A percentile compares a stretch with the other conserved stretches of the same genome.
Evolutionary conservation across 2,329 filamentous ascomycete genomes (phyloP).

Genomic region (Alternaria gansuensis): DNA sequence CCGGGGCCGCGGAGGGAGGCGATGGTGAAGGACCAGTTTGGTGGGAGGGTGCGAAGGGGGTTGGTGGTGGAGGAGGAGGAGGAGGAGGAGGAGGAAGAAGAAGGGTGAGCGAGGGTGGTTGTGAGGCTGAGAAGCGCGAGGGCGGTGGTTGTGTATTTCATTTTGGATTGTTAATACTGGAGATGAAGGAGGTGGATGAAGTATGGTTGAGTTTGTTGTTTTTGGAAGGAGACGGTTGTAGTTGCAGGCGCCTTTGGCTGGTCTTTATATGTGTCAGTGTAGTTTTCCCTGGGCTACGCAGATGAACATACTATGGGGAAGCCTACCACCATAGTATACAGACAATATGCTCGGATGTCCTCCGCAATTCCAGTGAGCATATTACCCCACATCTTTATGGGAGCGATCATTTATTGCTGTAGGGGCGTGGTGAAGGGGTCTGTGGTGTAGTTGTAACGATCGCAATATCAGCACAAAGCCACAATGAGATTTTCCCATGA

Average conservation of each 20-base stretch:
- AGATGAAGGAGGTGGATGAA: neutral
- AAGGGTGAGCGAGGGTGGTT: conserved; percentile 19
- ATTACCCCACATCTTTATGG: conserved; percentile 10
- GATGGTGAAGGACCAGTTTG: conserved; percentile 28
- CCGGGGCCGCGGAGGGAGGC: conserved; percentile 27
- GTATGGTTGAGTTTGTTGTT: neutral
- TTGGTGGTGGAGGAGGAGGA: neutral
- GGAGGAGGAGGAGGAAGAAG: neutral
- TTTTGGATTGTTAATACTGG: neutral
- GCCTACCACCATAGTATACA: neutral
- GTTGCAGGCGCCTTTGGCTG: neutral
- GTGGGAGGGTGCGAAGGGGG: conserved; percentile 24
- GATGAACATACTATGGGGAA: neutral
- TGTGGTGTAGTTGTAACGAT: neutral
- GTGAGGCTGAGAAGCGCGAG: conserved; percentile 17
- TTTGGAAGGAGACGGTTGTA: neutral
- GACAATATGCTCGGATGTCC: neutral
- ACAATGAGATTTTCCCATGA: neutral
- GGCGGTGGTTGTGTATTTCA: conserved; percentile 14
- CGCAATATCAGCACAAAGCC: neutral
- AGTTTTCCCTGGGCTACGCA: neutral
- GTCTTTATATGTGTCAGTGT: conserved; percentile 1
- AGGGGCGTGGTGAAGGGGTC: neutral
- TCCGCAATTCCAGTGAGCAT: neutral
- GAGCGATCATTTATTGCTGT: conserved; percentile 1